phyloP scores from a whole-genome alignment of 345 rosid genomes.

The Nephelium lappaceum region DNA sequence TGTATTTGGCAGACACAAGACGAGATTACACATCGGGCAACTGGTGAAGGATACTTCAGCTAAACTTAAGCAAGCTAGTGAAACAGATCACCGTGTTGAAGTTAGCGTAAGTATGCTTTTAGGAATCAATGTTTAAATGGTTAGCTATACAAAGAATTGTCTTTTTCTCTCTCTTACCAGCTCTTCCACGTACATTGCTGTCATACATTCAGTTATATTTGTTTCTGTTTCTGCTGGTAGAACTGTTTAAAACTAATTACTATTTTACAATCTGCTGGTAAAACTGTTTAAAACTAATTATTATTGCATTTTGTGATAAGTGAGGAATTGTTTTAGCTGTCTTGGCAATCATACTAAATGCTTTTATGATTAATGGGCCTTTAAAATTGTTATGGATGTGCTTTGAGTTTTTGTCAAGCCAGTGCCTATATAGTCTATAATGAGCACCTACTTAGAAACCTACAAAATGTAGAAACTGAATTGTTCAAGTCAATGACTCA shows the following conservation, averaged over 20 bases:
- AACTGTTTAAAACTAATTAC: neutral
- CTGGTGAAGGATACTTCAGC: constrained; percentile 95
- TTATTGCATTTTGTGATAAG: neutral
- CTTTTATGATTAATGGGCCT: neutral
- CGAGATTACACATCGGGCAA: constrained; percentile 78
- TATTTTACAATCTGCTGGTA: neutral
- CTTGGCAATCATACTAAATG: neutral
- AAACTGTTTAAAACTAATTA: neutral
- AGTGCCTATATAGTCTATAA: neutral
- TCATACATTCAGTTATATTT: neutral
- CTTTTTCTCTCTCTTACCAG: neutral
- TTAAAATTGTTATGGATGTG: neutral
- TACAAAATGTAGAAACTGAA: neutral
- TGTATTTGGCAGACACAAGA: constrained; percentile 68
- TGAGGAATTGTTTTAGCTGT: neutral
- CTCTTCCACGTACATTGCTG: neutral
- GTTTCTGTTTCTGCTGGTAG: constrained; percentile 10
- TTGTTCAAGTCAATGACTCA: no score
- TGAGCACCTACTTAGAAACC: neutral
- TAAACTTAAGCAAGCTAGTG: constrained; percentile 88
- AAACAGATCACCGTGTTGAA: constrained; percentile 74
- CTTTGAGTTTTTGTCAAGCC: neutral
- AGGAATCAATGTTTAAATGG: neutral
- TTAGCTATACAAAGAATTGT: neutral
- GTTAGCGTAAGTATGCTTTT: constrained; percentile 58